Percentiles rank a stretch among this genome's conserved stretches.
Conservation (phyloP, 108 stramenopile genomes). For the Skeletonema tropicum region DNA sequence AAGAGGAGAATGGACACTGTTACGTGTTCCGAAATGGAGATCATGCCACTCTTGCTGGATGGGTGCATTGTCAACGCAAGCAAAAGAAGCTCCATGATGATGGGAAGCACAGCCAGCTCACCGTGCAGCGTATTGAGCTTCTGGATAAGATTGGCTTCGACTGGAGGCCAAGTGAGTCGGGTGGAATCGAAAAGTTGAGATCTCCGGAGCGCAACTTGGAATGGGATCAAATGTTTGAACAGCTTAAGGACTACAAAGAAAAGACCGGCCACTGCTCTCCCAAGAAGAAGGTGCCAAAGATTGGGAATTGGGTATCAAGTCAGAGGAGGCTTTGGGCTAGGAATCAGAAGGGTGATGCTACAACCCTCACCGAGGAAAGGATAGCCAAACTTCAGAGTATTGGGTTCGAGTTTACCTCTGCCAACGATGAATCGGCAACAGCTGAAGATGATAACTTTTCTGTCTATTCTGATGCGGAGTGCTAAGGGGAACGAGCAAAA, state of each 20-base stretch:
- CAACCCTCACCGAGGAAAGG: constrained; percentile 56
- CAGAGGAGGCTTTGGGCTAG: constrained; percentile 6
- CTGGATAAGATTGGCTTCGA: constrained; percentile 67
- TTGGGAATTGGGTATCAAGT: constrained; percentile 2
- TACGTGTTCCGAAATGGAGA: constrained; percentile 14
- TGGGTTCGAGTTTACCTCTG: constrained; percentile 25
- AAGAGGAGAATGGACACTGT: constrained; percentile 26
- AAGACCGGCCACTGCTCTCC: constrained; percentile 8
- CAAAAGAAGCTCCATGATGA: constrained; percentile 19
- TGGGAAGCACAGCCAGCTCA: constrained; percentile 35
- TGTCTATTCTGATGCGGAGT: not conserved
- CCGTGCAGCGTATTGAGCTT: constrained; percentile 63
- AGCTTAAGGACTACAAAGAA: constrained; percentile 9
- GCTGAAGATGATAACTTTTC: not conserved
- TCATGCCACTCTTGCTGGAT: constrained; percentile 10
- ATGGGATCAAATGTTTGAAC: constrained; percentile 9
- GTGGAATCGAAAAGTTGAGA: constrained; percentile 4
- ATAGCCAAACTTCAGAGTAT: constrained; percentile 38
- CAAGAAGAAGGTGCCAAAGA: constrained; percentile 10
- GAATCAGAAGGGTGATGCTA: constrained; percentile 43
- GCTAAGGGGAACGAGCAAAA: not conserved
- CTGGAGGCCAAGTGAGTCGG: constrained; percentile 44
- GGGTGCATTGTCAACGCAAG: constrained; percentile 30
- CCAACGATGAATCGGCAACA: not conserved
- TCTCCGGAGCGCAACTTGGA: not conserved